A percentile compares a stretch with the other conserved stretches of the same genome.
These are phyloP conservation scores for Nannizziopsis barbatae DNA, from an alignment of 2,329 filamentous ascomycete genomes.

Conservation along the genomic window DNA sequence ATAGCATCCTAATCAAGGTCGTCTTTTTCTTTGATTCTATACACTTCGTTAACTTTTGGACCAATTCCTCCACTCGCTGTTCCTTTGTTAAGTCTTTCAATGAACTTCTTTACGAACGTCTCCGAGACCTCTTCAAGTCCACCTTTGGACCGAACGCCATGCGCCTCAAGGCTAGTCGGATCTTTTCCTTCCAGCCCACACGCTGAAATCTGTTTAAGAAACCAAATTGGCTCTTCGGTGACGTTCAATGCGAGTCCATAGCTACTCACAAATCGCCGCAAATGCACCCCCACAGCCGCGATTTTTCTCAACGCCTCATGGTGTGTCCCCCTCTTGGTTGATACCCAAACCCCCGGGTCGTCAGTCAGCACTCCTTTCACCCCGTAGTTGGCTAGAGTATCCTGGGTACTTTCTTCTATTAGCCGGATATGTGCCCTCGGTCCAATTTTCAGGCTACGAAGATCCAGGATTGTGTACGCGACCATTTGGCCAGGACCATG, in stretches of 20 bases:
- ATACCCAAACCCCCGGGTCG: slow-evolving; percentile 77
- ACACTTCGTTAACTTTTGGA: slow-evolving; percentile 32
- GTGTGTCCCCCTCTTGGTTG: slow-evolving; percentile 21
- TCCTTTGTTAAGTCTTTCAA: slow-evolving; percentile 29
- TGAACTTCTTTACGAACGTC: slow-evolving; percentile 31
- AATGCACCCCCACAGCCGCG: slow-evolving; percentile 82
- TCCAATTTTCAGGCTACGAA: slow-evolving; percentile 55
- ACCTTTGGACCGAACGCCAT: slow-evolving; percentile 29
- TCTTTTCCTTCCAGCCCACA: slow-evolving; percentile 74
- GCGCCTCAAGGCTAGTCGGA: slow-evolving; percentile 60
- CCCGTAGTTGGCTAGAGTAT: slow-evolving; percentile 49
- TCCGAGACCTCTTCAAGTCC: slow-evolving; percentile 32
- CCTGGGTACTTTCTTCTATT: slow-evolving; percentile 65
- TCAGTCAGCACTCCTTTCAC: slow-evolving; percentile 46
- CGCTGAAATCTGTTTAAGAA: slow-evolving; percentile 63
- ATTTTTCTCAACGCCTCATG: slow-evolving; percentile 52
- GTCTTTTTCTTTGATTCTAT: slow-evolving; percentile 29
- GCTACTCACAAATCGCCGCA: slow-evolving; percentile 69
- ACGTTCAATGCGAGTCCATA: slow-evolving; percentile 65
- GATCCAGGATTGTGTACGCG: slow-evolving; percentile 82
- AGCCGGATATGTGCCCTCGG: slow-evolving; percentile 67
- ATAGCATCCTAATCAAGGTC: slow-evolving; percentile 17
- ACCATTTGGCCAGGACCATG: slow-evolving; percentile 90
- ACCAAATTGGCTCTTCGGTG: slow-evolving; percentile 51
- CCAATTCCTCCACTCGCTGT: slow-evolving; percentile 23